Percentiles rank a stretch among this genome's conserved stretches.
Evolutionary conservation across 306 rosid genomes (phyloP).

Genomic region (Acacia crassicarpa): DNA sequence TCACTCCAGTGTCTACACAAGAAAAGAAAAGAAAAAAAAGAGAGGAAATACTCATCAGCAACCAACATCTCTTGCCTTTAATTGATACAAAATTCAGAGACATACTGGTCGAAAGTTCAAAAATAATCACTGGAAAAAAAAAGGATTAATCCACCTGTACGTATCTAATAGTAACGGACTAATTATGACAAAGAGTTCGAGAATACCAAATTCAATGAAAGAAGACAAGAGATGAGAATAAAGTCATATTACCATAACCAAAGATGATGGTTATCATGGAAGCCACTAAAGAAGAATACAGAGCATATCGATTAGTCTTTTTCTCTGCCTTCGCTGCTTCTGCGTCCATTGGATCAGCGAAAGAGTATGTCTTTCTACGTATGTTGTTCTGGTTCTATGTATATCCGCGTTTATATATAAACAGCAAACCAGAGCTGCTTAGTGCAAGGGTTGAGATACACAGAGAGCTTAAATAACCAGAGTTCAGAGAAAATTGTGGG

Average conservation of each 20-base stretch:
- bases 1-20: conserved; percentile 62
- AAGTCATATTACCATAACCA: conserved; percentile 31
- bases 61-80: background rate
- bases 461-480: background rate
- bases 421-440: background rate
- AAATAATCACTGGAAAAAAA: too few species aligned
- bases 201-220: background rate
- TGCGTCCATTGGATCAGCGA: conserved; percentile 3
- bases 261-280: conserved; percentile 59
- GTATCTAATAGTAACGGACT: too few species aligned
- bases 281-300: conserved; percentile 49
- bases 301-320: conserved; percentile 47
- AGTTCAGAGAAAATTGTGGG: background rate
- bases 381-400: background rate
- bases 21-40: too few species aligned
- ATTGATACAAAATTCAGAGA: background rate
- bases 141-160: too few species aligned
- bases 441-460: background rate
- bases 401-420: background rate
- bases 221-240: background rate
- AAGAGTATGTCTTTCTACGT: background rate
- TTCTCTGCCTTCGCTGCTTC: background rate
- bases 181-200: background rate
- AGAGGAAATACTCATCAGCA: background rate
- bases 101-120: too few species aligned